Evolutionary conservation across 202 grass and related monocot genomes (phyloP), one percentile per base, ranked within the genome.

Genomic region (Brachypodium distachyon): DNA sequence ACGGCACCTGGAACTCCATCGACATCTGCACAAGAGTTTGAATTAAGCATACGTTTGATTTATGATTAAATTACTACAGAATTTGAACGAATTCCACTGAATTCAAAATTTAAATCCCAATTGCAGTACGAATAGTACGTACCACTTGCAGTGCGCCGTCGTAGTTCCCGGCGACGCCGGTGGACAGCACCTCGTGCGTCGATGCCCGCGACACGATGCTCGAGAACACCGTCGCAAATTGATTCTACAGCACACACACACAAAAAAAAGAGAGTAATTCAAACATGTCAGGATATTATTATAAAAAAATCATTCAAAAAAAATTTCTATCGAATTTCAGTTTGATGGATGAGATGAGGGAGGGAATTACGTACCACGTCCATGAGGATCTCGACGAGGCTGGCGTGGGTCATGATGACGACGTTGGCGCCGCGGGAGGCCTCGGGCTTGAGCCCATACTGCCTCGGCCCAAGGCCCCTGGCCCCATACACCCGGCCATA

Each of bases 111-210:
- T n/a, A n/a, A n/a, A n/a, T n/a, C n/a, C n/a, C n/a, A n/a, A n/a
- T n/a, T n/a, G n/a, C n/a, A n/a, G n/a, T 48, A 25, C 53, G 23
- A 26, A 4, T 13, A 22, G 6, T 27, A 57, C 53, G 26, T 37
- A 96, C 93, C 93, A 97, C 84, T 97, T 97, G 93, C 76, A 97
- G 28, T 88, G 93, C 93, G 53, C 93, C 90, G 21, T 97, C 84
- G 58, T 84, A 97, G 67, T 92, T 93, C 18, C 93, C 93, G 27
- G 93, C 93, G 12, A 97, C 87, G 12, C 93, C 93, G 4, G 93
- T 92, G 12, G 89, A 97, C 25, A 97, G 17, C 41, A 90, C 90
- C 79, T 97, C 93, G 3, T 92, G 67, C 6, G 87, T 90, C 4
- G 89, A 78, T 19, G 87, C 87, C 55, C 84, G 90, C 2, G 87